Evolutionary conservation across 257 asterid genomes (phyloP), one percentile per base, ranked within the genome.

Genomic region (Rubia yunnanensis): DNA sequence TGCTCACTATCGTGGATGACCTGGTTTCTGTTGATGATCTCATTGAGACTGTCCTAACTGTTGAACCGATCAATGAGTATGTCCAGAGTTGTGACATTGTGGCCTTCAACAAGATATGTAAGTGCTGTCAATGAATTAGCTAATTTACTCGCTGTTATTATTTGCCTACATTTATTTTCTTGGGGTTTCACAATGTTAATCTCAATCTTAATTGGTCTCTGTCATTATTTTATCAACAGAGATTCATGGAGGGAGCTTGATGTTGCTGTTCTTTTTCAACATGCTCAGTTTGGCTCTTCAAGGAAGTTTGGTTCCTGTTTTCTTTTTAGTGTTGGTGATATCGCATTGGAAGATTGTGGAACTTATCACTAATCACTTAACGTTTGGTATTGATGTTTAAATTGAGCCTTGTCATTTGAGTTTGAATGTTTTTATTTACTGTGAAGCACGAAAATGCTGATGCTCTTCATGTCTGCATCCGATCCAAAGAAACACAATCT

Each of bases 81-180:
- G 77, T 84, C 70, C 95, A 86, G 72, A 86, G 95, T 63, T 80
- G 86, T 4, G 87, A 86, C 62, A 86, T 86, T 35, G 87, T 74
- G 31, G 95, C 88, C 70, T 82, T 86, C 83, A 80, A 86, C 67
- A 86, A 84, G 73, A 86, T 84, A 15, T 86, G 84, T 76, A 71
- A 76, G 82, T 65, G 20, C 31, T 22, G 8, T 36, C 26, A n/a
- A 32, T 23, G 55, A 31, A 22, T 23, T 48, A 4, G 58, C n/a
- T 52, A 3, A n/a, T 7, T 20, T 27, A 7, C 4, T 41, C 1
- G 56, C 28, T 18, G 18, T 14, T 18, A 49, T 22, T 52, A 22
- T 22, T 22, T 10, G 56, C 26, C 26, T n/a, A 41, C 20, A 3
- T 41, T 44, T 17, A 3, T 15, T n/a, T 20, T 20, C n/a, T n/a